Base-by-base conservation (phyloP, 495 filamentous ascomycete species). In the Endocarpon pusillum region DNA sequence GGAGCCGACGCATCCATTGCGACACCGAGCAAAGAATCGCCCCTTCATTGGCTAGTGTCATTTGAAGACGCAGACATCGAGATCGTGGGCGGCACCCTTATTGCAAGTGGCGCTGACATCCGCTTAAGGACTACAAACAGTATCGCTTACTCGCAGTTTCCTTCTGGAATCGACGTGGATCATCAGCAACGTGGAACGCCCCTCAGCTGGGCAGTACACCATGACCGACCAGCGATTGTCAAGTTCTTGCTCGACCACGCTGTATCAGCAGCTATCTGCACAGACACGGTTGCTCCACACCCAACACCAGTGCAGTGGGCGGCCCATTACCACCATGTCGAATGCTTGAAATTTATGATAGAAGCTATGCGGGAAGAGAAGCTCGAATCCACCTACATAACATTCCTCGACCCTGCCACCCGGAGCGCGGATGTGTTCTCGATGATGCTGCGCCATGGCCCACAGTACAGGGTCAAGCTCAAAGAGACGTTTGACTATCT, bases 231-330 rank as follows among this genome's bases (percentile, higher is more conserved):
- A 3, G 53, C 57, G 19, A 35, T 58, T 7, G 52, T 53, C 33
- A 39, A 33, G 2, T 22, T 45, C 5, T 36, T 61, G 14, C 46
- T 61, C 10, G 45, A 52, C n/a, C n/a, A n/a, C n/a, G n/a, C n/a
- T n/a, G n/a, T n/a, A n/a, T n/a, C n/a, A n/a, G n/a, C 15, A 35
- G 54, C 29, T 51, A 50, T 16, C 52, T 50, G 14, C 48, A 68
- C 37, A 14, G n/a, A n/a, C n/a, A n/a, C n/a, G n/a, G n/a, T n/a
- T n/a, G n/a, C n/a, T n/a, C n/a, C n/a, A n/a, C n/a, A n/a, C n/a
- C n/a, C n/a, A n/a, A n/a, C 7, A 7, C 35, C 40, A 17, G 17
- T 39, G 4, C 28, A 16, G 4, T 29, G 25, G 30, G 36, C 40
- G 10, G 40, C 40, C 14, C 31, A 39, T 24, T 42, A 33, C 21